phyloP scores from a whole-genome alignment of 2,329 filamentous ascomycete genomes.

The Aspergillus fructus region DNA sequence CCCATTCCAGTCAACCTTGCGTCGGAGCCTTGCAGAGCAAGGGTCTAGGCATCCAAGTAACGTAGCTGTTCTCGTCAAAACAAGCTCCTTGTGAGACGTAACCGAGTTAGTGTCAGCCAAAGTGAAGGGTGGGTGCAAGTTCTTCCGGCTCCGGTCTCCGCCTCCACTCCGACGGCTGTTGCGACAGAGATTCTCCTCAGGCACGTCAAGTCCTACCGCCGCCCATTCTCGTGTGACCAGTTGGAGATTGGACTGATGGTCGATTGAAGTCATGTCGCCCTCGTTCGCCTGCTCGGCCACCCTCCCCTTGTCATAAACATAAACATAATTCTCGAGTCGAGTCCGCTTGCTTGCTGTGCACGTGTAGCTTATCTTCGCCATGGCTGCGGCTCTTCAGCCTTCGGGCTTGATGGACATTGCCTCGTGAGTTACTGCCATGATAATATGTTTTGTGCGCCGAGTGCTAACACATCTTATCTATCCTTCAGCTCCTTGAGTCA shows the following conservation, averaged over 20 bases:
- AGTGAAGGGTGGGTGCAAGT: background rate
- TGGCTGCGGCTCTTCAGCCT: slow-evolving; percentile 42
- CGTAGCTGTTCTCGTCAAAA: background rate
- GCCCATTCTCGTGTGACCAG: background rate
- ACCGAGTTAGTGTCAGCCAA: background rate
- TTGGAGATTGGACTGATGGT: slow-evolving; percentile 18
- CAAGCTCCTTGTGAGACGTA: background rate
- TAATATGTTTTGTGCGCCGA: background rate
- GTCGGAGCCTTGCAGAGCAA: background rate
- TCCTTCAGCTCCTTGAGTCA: slow-evolving; percentile 66
- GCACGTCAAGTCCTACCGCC: background rate
- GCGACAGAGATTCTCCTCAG: slow-evolving; percentile 8
- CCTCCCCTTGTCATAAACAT: slow-evolving; percentile 15
- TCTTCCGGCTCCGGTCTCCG: slow-evolving; percentile 21
- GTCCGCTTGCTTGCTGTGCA: background rate
- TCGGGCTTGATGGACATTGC: slow-evolving; percentile 45
- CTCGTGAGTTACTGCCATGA: slow-evolving; percentile 28
- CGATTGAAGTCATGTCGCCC: slow-evolving; percentile 20
- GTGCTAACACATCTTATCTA: background rate
- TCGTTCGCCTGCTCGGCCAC: slow-evolving; percentile 14
- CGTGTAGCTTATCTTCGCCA: slow-evolving; percentile 19
- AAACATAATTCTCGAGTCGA: slow-evolving; percentile 3
- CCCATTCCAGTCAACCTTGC: background rate
- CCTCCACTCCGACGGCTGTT: slow-evolving; percentile 4
- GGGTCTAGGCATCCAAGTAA: background rate